Evolutionary conservation across 2,329 filamentous ascomycete species (phyloP).

Genomic region (Bretziella fagacearum): DNA sequence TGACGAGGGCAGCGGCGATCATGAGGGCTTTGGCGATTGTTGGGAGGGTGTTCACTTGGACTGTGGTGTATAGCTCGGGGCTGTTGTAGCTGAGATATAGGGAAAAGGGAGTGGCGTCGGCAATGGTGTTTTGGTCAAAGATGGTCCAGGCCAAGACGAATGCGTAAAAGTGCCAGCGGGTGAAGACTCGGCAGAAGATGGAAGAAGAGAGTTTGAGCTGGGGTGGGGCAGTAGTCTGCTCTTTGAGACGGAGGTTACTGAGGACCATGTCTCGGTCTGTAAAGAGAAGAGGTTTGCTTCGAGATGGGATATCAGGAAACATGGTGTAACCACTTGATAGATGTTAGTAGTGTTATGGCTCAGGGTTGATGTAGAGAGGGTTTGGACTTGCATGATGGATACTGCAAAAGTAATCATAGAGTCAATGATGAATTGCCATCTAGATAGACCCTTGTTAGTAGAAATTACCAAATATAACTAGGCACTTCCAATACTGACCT

Average conservation of each 20-base stretch:
- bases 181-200: slow-evolving; percentile 24
- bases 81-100: slow-evolving; percentile 26
- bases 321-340: slow-evolving; percentile 24
- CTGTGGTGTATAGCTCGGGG: slow-evolving; percentile 22
- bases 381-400: slow-evolving; percentile 23
- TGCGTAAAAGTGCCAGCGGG: slow-evolving; percentile 25
- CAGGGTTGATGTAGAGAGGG: slow-evolving; percentile 20
- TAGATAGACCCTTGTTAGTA: neutral
- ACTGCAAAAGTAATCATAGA: slow-evolving; percentile 39
- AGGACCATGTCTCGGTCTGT: slow-evolving; percentile 22
- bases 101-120: slow-evolving; percentile 18
- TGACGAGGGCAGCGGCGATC: slow-evolving; percentile 22
- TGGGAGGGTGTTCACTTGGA: slow-evolving; percentile 26
- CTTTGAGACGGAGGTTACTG: slow-evolving; percentile 1
- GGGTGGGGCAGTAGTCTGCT: slow-evolving; percentile 17
- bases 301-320: slow-evolving; percentile 21
- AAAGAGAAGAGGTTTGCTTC: slow-evolving; percentile 21
- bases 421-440: slow-evolving; percentile 43
- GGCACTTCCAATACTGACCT: slow-evolving; percentile 14
- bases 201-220: slow-evolving; percentile 20
- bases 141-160: slow-evolving; percentile 25
- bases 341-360: slow-evolving; percentile 20
- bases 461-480: neutral
- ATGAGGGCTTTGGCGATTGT: slow-evolving; percentile 25
- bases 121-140: slow-evolving; percentile 24